Evolutionary conservation across 306 rosid genomes (phyloP).

Genomic region (Vigna hirtella): DNA sequence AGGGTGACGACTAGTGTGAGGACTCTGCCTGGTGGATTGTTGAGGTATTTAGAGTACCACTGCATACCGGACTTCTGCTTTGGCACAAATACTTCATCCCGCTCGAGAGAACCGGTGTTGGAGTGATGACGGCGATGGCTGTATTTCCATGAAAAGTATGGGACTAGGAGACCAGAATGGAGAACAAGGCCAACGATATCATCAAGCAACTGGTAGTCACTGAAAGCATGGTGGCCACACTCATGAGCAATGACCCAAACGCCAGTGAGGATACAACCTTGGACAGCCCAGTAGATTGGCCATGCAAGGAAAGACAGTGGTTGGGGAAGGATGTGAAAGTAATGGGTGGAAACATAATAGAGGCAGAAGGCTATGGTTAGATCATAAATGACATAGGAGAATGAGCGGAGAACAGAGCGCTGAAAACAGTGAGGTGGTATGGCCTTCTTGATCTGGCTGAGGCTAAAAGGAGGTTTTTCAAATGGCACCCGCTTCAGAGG

Average conservation of each 20-base stretch:
- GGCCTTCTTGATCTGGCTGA: conserved; percentile 78
- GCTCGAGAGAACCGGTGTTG: conserved; percentile 85
- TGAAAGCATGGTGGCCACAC: conserved; percentile 99
- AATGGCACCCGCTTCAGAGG: conserved; percentile 69
- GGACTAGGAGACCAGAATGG: conserved; percentile 90
- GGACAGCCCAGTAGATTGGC: conserved; percentile 73
- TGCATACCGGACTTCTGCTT: conserved; percentile 55
- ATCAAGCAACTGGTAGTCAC: conserved; percentile 92
- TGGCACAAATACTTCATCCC: conserved; percentile 96
- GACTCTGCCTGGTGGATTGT: conserved; percentile 84
- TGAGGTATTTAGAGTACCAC: conserved; percentile 80
- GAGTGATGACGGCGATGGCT: conserved; percentile 99
- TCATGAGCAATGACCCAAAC: conserved; percentile 98
- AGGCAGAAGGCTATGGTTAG: conserved; percentile 59
- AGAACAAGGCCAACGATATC: conserved; percentile 88
- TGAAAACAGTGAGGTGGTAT: conserved; percentile 86
- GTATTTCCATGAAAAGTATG: conserved; percentile 96
- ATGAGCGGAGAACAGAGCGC: conserved; percentile 77
- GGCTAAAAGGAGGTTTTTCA: conserved; percentile 74
- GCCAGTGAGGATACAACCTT: conserved; percentile 91
- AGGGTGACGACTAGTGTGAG: conserved; percentile 63
- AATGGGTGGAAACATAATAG: conserved; percentile 69
- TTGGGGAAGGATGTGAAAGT: conserved; percentile 56
- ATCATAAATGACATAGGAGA: conserved; percentile 77
- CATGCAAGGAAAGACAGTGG: conserved; percentile 65